Evolutionary conservation across 2,329 filamentous ascomycete species (phyloP).

Genomic region (Daldinia sp.): DNA sequence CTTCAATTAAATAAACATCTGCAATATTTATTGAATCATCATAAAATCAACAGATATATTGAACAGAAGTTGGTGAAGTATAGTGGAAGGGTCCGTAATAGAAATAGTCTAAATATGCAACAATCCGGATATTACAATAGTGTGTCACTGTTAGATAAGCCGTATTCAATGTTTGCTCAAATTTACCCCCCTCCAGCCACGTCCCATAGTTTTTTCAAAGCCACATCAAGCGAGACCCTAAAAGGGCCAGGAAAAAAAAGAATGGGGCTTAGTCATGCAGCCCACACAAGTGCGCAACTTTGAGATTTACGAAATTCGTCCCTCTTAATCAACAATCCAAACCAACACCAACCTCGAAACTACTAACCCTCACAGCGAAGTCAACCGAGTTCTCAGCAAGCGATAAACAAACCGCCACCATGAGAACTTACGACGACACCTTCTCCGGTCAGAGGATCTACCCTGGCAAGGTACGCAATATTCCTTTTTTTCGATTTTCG

Average conservation of each 20-base stretch:
- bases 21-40: too few species aligned
- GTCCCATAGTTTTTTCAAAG: slow-evolving; percentile 20
- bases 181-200: slow-evolving; percentile 23
- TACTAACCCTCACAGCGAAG: slow-evolving; percentile 51
- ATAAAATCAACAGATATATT: neutral
- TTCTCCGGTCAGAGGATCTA: slow-evolving; percentile 76
- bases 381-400: slow-evolving; percentile 53
- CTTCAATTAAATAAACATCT: too few species aligned
- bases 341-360: slow-evolving; percentile 43
- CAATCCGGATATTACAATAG: slow-evolving; percentile 25
- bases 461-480: slow-evolving; percentile 72
- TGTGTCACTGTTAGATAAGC: neutral
- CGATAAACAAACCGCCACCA: slow-evolving; percentile 61
- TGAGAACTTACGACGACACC: slow-evolving; percentile 75
- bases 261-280: slow-evolving; percentile 48
- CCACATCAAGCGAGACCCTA: slow-evolving; percentile 51
- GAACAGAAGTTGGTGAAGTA: too few species aligned
- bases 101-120: neutral
- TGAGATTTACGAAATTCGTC: slow-evolving; percentile 51
- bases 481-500: slow-evolving; percentile 22
- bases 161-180: neutral
- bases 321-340: slow-evolving; percentile 42
- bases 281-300: slow-evolving; percentile 50
- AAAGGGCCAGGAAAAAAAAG: slow-evolving; percentile 27
- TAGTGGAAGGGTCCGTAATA: too few species aligned